Percentiles rank a stretch among this genome's conserved stretches.
Evolutionary conservation across 305 asterid genomes (phyloP).

Genomic region (Galium porrigens): DNA sequence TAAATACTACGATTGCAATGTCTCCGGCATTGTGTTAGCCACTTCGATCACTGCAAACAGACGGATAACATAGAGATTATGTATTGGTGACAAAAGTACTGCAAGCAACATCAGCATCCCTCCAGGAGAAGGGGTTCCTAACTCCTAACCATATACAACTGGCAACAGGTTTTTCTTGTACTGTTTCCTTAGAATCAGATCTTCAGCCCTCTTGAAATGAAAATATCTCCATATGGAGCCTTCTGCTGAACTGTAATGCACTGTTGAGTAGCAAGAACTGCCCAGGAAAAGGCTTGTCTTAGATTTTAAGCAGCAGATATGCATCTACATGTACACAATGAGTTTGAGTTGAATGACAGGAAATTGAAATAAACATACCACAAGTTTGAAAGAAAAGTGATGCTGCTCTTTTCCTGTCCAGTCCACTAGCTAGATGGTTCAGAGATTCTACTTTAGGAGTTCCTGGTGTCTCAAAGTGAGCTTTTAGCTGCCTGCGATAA

Average conservation of each 20-base stretch:
- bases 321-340: background rate
- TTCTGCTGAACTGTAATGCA: conserved; percentile 8
- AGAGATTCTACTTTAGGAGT: conserved; percentile 45
- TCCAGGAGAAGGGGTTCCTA: background rate
- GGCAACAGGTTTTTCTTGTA: background rate
- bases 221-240: conserved; percentile 11
- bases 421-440: conserved; percentile 51
- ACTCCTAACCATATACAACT: background rate
- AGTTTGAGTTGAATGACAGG: background rate
- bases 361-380: conserved; percentile 27
- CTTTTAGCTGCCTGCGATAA: conserved; percentile 65
- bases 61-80: background rate
- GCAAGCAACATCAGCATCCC: background rate
- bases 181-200: conserved; percentile 4
- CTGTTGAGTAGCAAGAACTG: conserved; percentile 12
- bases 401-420: conserved; percentile 64
- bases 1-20: background rate
- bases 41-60: background rate
- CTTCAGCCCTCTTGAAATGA: conserved; percentile 9
- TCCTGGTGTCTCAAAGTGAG: conserved; percentile 80
- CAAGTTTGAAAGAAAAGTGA: conserved; percentile 75
- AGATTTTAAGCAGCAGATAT: background rate
- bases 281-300: conserved; percentile 8
- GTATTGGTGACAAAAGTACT: background rate
- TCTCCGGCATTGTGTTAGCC: background rate